Evolutionary conservation across 495 filamentous ascomycete species (phyloP), one percentile per base, ranked within the genome.

Genomic region (Aspergillus avenaceus): DNA sequence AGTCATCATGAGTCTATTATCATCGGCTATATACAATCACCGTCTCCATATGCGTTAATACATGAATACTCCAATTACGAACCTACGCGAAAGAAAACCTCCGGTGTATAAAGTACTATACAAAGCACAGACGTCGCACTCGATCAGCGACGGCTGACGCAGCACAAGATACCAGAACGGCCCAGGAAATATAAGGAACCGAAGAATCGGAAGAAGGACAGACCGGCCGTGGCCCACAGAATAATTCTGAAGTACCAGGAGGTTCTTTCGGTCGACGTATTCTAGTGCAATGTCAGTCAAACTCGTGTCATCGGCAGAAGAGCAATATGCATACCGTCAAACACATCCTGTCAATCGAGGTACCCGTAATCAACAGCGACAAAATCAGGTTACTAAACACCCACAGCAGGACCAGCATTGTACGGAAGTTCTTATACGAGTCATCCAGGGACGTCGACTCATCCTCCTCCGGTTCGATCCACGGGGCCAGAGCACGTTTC

Each of bases 341-440:
- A 52, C 89, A 90, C 65, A 97, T 86, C 22, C 78, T 72, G 45
- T 86, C 71, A 48, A 96, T 80, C 57, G 75, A 85, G 50, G 91
- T 84, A 52, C 83, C 88, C 19, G 90, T 97, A 62, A 98, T 95
- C 56, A 85, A 77, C 45, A 97, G 79, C 47, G 84, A 80, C 28
- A 98, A 72, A 24, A 91, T 61, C 59, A 84, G 80, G 67, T 98
- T 98, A 28, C 89, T 91, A 69, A 97, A 95, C 56, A 97, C 87
- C 93, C 95, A 98, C 1, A 81, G 66, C 28, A 89, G 84, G 42
- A 97, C 87, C 47, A 98, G 76, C 61, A 85, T 87, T 9, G 93
- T 98, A 66, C 93, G 77, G 88, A 98, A 98, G 72, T 87, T 90
- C 75, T 95, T 96, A 79, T 97, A 98, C 25, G 88, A 90, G 64